Evolutionary conservation across 1,139 yeast genomes (phyloP), one percentile per base, ranked within the genome.

Genomic region (Groenewaldozyma sp.): DNA sequence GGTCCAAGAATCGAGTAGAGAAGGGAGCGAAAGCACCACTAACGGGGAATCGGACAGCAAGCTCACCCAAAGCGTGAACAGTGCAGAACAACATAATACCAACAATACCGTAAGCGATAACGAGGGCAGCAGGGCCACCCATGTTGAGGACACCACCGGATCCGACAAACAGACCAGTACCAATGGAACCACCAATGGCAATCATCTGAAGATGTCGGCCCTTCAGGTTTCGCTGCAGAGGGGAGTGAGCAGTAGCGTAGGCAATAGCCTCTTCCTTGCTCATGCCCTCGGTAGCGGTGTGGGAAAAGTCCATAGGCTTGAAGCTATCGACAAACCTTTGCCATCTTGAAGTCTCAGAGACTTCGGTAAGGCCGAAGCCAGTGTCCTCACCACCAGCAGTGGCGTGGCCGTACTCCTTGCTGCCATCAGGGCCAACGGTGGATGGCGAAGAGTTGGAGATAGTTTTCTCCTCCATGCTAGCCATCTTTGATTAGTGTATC

Each of bases 171-270:
- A 78, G 67, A 55, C 81, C 81, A 3, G 80, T 82, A 62, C 95
- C 95, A 48, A 84, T 82, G 38, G 86, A 73, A 50, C 94, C 94
- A 55, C 95, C 95, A 52, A 84, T 78, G 36, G 94, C 94, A 58
- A 84, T 78, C 84, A 84, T 82, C 55, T 80, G 82, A 52, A 83
- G 65, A 67, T 82, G 76, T 65, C 84, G 69, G 18, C 63, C 67
- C 50, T 78, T 78, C 42, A 82, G 68, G 34, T 73, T 68, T 57
- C 86, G 70, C 37, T 76, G 67, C 46, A 83, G 70, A 2, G 94
- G 94, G 21, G 91, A 69, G 52, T 72, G 72, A 19, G 91, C 82
- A 7, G 56, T 53, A 10, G 48, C 48, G 13, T 45, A 29, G 13
- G 56, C 55, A 13, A 55, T 54, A 36, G 39, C 46, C 39, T 53